Evolutionary conservation across 2,329 filamentous ascomycete genomes (phyloP), one percentile per base, ranked within the genome.

Genomic region (Cytospora mali): DNA sequence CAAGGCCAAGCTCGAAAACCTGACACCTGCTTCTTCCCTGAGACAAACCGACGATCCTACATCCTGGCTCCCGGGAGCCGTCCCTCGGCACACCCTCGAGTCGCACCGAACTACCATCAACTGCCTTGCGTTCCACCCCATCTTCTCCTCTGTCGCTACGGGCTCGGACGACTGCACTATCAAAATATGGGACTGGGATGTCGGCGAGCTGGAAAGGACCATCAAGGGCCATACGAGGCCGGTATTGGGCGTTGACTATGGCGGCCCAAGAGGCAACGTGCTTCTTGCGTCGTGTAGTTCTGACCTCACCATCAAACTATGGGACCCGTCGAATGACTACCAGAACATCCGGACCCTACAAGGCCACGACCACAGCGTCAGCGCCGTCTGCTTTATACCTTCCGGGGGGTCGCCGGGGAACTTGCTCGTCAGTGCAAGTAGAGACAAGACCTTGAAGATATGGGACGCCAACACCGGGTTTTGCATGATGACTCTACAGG

Each of bases 171-270:
- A 97, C 75, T 91, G 87, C 61, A 96, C 91, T 6, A 96, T 97
- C 74, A 97, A 97, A 72, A 93, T 97, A 62, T 97, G 93, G 93
- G 93, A 97, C 72, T 97, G 93, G 90, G 93, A 97, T 71, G 78
- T 96, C 29, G 94, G 94, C 56, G 93, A 97, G 76, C 81, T 96
- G 6, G 93, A 97, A 74, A 82, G 89, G 65, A 97, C 93, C 0
- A 84, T 97, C 62, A 97, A 97, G 74, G 93, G 92, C 1, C 93
- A 97, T 71, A 97, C 93, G 6, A 93, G 91, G 72, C 87, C 92
- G 3, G 92, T 97, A 1, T 78, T 95, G 27, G 93, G 96, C 72
- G 86, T 97, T 42, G 93, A 97, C 71, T 97, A 91, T 76, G 93
- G 94, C 35, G 93, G 93, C 0, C 92, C 92, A 1, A 83, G 90